Evolutionary conservation across 2,329 filamentous ascomycete genomes (phyloP).

Genomic region (Neospermospora avenae): DNA sequence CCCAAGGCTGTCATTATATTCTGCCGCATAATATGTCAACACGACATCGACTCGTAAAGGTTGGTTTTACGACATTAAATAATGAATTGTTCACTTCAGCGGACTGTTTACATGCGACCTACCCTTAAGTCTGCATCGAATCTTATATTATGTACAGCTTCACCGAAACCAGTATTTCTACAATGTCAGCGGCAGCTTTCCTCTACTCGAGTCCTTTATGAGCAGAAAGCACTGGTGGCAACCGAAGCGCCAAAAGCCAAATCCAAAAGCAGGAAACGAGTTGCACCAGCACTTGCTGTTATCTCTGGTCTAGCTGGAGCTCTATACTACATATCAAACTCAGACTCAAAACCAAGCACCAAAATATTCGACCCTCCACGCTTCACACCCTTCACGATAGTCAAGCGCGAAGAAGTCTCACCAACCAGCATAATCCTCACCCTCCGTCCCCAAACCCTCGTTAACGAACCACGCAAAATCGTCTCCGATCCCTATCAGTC

Average conservation of each 20-base stretch:
- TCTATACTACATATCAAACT: background rate
- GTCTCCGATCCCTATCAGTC: conserved; percentile 37
- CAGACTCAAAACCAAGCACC: background rate
- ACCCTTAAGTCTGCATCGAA: background rate
- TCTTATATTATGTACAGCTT: background rate
- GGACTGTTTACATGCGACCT: background rate
- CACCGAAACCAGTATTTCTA: background rate
- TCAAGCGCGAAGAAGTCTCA: conserved; percentile 59
- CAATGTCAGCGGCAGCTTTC: background rate
- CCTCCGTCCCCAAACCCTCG: conserved; percentile 43
- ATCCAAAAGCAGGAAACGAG: background rate
- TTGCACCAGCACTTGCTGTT: background rate
- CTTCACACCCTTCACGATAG: conserved; percentile 66
- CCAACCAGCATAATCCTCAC: conserved; percentile 68
- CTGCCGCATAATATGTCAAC: background rate
- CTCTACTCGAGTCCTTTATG: background rate
- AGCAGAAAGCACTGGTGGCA: background rate
- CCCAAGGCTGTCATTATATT: background rate
- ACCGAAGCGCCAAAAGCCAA: background rate
- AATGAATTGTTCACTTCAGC: background rate
- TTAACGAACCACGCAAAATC: background rate
- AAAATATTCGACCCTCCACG: conserved; percentile 51
- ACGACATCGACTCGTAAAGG: background rate
- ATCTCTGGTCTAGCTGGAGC: background rate
- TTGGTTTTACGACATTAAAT: background rate